Evolutionary conservation across 495 filamentous ascomycete genomes (phyloP), one percentile per base, ranked within the genome.

Genomic region (Parathielavia appendiculata): DNA sequence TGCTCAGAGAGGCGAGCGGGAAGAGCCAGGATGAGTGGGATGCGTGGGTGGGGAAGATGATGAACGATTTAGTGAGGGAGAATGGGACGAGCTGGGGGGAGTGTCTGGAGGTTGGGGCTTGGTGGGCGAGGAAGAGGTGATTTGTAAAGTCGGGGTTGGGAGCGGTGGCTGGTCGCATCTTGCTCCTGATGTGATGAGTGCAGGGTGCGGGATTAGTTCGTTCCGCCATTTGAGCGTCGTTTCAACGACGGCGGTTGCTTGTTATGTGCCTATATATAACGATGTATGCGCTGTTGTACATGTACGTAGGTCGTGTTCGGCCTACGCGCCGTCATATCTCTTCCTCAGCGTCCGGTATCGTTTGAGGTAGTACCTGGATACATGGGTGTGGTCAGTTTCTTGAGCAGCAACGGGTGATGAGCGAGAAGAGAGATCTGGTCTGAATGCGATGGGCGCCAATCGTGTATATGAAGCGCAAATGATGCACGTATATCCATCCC

Each of bases 21-120:
- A 93, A 95, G 76, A 87, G 85, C 64, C 83, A 87, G 65, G 89
- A 95, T 61, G 92, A 96, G 72, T 97, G 90, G 91, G 89, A 95
- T 69, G 76, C 83, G 41, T 96, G 91, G 92, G 85, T 87, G 76
- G 83, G 87, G 36, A 88, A 86, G 63, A 88, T 96, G 87, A 92
- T 87, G 77, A 81, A 81, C 43, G 88, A 91, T 74, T 75, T 96
- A 68, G 78, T 95, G 60, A 86, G 88, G 66, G 82, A 89, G 58
- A 83, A 85, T 45, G 88, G 90, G 20, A 84, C 90, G 23, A 82
- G 83, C 36, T 89, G 83, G 75, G 90, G 92, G 43, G 92, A 97
- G 73, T 95, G 91, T 71, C 73, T 97, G 45, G 92, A 97, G 77
- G 82, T 93, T 56, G 92, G 91, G 52, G 91, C 89, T n/a, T 96